Conservation (phyloP, 495 filamentous ascomycete species). For the Penicillium waksmanii region DNA sequence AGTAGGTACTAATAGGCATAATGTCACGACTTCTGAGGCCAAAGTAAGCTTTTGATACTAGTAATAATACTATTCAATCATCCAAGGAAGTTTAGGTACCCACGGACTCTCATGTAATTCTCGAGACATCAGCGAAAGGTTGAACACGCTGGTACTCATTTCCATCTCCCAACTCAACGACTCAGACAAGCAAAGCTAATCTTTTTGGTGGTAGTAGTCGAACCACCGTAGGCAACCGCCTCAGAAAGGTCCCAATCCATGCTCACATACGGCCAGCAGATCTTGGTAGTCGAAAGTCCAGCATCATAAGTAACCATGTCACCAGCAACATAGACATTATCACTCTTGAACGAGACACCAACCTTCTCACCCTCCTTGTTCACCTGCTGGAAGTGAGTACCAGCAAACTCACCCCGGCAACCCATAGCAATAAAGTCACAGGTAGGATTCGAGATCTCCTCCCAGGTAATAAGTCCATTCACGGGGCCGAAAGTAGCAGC, state of each 20-base stretch:
- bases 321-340: slow-evolving; percentile 53
- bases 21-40: too few species aligned
- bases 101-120: too few species aligned
- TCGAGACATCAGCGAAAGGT: too few species aligned
- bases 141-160: too few species aligned
- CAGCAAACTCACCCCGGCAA: slow-evolving; percentile 52
- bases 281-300: slow-evolving; percentile 24
- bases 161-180: not conserved
- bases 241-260: slow-evolving; percentile 50
- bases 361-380: slow-evolving; percentile 44
- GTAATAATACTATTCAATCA: too few species aligned
- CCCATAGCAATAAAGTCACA: slow-evolving; percentile 57
- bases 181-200: slow-evolving; percentile 54
- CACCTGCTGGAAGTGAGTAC: slow-evolving; percentile 55
- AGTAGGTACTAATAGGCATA: too few species aligned
- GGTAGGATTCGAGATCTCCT: slow-evolving; percentile 50
- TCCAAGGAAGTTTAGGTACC: too few species aligned
- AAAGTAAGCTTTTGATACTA: too few species aligned
- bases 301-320: slow-evolving; percentile 55
- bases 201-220: slow-evolving; percentile 33
- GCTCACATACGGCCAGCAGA: slow-evolving; percentile 61
- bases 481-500: slow-evolving; percentile 50
- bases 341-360: slow-evolving; percentile 41
- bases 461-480: slow-evolving; percentile 56
- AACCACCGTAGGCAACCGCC: slow-evolving; percentile 27